Evolutionary conservation across 495 filamentous ascomycete genomes (phyloP), one percentile per base, ranked within the genome.

Genomic region (Xylaria flabelliformis): DNA sequence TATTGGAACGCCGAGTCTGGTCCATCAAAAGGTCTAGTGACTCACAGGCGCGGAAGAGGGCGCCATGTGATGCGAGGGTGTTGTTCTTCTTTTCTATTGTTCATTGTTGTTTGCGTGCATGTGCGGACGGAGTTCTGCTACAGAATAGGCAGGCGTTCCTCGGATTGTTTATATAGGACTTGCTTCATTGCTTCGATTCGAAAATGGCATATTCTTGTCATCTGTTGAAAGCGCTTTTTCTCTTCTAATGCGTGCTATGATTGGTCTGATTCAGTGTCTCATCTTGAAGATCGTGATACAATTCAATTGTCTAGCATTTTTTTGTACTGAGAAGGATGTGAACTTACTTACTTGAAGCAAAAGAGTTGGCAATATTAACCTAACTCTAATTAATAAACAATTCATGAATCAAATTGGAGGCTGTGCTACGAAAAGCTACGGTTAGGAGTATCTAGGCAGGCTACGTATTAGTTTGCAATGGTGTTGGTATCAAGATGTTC

Each of bases 41-140:
- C 8, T 21, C 21, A 50, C 13, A 21, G 4, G 56, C 56, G 17
- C 42, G 44, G 6, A 39, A 19, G 48, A 24, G 32, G 46, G 44
- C 19, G 7, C 24, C 19, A 24, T n/a, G 21, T 24, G 44, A 32
- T 13, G 58, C 32, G 53, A 50, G n/a, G 44, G 51, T 44, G 24
- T 46, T 59, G 7, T 51, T 44, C 32, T 21, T 41, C 9, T 44
- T 34, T 26, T 6, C n/a, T 2, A 36, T 41, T 8, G n/a, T 70
- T 13, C 5, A 36, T 41, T 8, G n/a, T 70, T 13, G 9, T 51
- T 70, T 50, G 34, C 58, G 56, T 71, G 69, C 69, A 71, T 71
- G 62, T 64, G 61, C 59, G 69, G 69, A 71, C 59, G 69, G 69
- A 63, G 69, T 71, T 64, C 69, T 71, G 61, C 69, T 71, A 17